phyloP scores from a whole-genome alignment of 2,329 filamentous ascomycete genomes.

The Trichoderma sp. region DNA sequence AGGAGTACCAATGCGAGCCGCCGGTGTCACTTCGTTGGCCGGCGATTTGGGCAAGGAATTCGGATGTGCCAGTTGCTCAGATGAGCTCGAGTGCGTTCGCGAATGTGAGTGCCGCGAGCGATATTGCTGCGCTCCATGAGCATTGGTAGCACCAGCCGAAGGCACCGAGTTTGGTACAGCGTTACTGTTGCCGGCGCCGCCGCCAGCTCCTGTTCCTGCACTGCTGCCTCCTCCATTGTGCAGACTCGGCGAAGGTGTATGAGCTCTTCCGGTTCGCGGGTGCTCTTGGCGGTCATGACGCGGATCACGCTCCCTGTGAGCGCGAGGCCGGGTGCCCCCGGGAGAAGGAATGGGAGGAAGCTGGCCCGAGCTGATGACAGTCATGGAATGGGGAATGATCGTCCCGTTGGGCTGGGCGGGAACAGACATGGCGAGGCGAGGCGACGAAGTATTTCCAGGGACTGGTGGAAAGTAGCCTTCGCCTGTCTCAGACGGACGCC shows the following conservation, averaged over 20 bases:
- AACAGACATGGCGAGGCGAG: constrained; percentile 31
- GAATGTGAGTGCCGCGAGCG: constrained; percentile 45
- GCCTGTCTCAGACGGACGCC: constrained; percentile 63
- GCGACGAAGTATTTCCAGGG: constrained; percentile 40
- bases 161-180: constrained; percentile 39
- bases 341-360: constrained; percentile 79
- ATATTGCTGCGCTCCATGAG: constrained; percentile 35
- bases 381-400: constrained; percentile 60
- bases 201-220: neutral
- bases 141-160: constrained; percentile 32
- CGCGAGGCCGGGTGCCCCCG: constrained; percentile 58
- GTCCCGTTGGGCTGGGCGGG: constrained; percentile 36
- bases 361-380: constrained; percentile 76
- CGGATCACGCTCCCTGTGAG: constrained; percentile 47
- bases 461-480: constrained; percentile 78
- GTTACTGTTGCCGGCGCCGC: neutral
- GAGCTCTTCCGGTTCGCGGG: constrained; percentile 63
- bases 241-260: constrained; percentile 78
- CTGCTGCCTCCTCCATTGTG: constrained; percentile 34
- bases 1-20: constrained; percentile 49
- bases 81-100: constrained; percentile 57
- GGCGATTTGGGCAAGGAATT: constrained; percentile 52
- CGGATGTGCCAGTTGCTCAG: constrained; percentile 55
- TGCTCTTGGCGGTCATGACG: constrained; percentile 45
- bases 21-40: constrained; percentile 43